Evolutionary conservation across 345 rosid genomes (phyloP).

Genomic region (Syzygium oleosum): DNA sequence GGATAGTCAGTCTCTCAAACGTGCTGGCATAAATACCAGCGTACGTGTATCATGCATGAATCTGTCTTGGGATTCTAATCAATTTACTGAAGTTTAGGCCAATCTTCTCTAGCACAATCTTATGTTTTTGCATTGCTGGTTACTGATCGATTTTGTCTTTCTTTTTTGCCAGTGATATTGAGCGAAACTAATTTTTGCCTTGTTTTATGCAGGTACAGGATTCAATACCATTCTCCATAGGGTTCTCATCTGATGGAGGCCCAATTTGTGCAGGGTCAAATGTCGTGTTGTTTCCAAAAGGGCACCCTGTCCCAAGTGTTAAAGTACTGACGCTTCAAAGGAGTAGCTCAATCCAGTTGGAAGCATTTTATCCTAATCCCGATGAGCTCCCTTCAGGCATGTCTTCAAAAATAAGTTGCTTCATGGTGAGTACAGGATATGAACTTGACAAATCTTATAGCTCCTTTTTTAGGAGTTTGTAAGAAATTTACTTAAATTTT

Average conservation of each 20-base stretch:
- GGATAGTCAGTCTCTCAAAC: not conserved
- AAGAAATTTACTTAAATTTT: not conserved
- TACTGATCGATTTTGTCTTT: not conserved
- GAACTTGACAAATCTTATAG: not conserved
- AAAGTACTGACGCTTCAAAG: conserved; percentile 41
- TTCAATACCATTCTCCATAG: conserved; percentile 44
- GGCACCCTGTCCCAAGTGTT: conserved; percentile 36
- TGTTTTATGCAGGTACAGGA: conserved; percentile 45
- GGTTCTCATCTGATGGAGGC: conserved; percentile 32
- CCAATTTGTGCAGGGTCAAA: conserved; percentile 20
- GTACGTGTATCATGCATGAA: not conserved
- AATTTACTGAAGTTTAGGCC: not conserved
- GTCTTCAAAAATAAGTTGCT: conserved; percentile 30
- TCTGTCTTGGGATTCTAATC: not conserved
- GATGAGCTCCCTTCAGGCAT: conserved; percentile 34
- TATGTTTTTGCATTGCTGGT: not conserved
- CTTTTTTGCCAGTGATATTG: not conserved
- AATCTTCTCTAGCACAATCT: not conserved
- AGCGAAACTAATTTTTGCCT: not conserved
- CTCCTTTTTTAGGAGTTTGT: not conserved
- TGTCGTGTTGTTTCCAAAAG: conserved; percentile 36
- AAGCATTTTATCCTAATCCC: conserved; percentile 35
- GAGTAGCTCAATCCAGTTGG: conserved; percentile 27
- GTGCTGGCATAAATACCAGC: not conserved
- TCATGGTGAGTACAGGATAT: conserved; percentile 18